Base-by-base conservation (phyloP, 345 rosid species). In the Litchi chinensis region DNA sequence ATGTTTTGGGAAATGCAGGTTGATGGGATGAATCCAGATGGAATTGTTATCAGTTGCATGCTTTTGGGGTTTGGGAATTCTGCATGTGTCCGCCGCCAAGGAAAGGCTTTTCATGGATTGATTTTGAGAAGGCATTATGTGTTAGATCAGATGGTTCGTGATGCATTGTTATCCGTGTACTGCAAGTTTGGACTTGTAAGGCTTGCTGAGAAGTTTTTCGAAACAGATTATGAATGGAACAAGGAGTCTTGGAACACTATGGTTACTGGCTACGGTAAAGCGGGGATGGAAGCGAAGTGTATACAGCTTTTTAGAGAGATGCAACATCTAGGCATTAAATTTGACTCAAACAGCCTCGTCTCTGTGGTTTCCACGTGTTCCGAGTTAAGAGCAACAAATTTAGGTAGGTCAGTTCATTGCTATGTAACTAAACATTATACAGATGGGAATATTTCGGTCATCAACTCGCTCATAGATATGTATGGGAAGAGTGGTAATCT, bases 1-100 rank as follows among this genome's bases (percentile, higher is more conserved):
- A 54, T 91, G 86, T 88, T 92, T 77, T 83, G 73, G 87, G 87
- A 87, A 80, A 91, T 91, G 97, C 92, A 80, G 79, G 79, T n/a
- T 28, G 73, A 72, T 54, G 85, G 86, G 65, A 63, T 82, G 50
- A 62, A 54, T 67, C 89, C 88, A 0, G 95, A 92, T 82, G 90
- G 85, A 64, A 82, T 91, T 79, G 88, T 91, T 68, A 63, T 88
- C 44, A 86, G 92, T 77, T 92, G 93, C 77, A 81, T 91, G 68
- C 79, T 88, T 57, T 82, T 74, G 37, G 95, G 83, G 73, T 80
- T 92, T 28, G 91, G 90, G 24, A 88, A 89, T 81, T 52, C 79
- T 50, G 64, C 79, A 77, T 79, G 70, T 75, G 81, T 84, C 13
- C 0, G 28, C 13, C 0, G 28, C 65, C 77, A 86, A 70, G 97